A percentile compares a stretch with the other conserved stretches of the same genome.
Conservation (phyloP, 805 yeast genomes). For the Candida oleophila region DNA sequence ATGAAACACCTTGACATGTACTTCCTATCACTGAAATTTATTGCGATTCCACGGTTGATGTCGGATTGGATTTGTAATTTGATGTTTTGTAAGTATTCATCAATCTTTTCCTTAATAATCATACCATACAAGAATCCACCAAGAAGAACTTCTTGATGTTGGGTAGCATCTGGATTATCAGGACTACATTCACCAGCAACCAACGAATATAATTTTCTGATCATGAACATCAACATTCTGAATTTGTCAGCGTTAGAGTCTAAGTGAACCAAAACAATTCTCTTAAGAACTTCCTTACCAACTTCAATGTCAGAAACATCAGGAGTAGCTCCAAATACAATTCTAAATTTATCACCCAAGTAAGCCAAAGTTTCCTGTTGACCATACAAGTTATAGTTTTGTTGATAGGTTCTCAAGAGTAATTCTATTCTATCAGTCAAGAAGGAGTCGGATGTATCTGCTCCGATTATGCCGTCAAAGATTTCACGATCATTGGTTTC, state of each 20-base stretch:
- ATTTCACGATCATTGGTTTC: constrained; percentile 94
- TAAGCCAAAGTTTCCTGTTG: constrained; percentile 89
- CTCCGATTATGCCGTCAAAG: constrained; percentile 93
- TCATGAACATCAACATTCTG: constrained; percentile 86
- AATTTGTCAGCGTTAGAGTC: constrained; percentile 68
- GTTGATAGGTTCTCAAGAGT: constrained; percentile 82
- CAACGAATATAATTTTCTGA: constrained; percentile 87
- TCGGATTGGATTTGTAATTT: constrained; percentile 75
- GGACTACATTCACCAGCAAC: constrained; percentile 97
- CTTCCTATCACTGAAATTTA: constrained; percentile 79
- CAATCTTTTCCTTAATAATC: constrained; percentile 95
- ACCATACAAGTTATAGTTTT: constrained; percentile 65
- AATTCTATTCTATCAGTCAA: constrained; percentile 97
- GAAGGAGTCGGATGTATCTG: constrained; percentile 84
- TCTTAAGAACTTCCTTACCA: constrained; percentile 76
- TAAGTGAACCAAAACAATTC: constrained; percentile 89
- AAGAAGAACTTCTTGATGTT: constrained; percentile 92
- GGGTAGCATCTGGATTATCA: constrained; percentile 98
- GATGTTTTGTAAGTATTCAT: constrained; percentile 80
- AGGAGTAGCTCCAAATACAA: constrained; percentile 85
- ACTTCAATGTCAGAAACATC: constrained; percentile 88
- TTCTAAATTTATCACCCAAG: constrained; percentile 93
- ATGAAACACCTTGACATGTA: constrained; percentile 77
- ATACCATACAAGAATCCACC: constrained; percentile 97
- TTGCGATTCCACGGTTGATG: constrained; percentile 73